Evolutionary conservation across 2,329 filamentous ascomycete genomes (phyloP), one percentile per base, ranked within the genome.

Genomic region (Westerdykella sp.): DNA sequence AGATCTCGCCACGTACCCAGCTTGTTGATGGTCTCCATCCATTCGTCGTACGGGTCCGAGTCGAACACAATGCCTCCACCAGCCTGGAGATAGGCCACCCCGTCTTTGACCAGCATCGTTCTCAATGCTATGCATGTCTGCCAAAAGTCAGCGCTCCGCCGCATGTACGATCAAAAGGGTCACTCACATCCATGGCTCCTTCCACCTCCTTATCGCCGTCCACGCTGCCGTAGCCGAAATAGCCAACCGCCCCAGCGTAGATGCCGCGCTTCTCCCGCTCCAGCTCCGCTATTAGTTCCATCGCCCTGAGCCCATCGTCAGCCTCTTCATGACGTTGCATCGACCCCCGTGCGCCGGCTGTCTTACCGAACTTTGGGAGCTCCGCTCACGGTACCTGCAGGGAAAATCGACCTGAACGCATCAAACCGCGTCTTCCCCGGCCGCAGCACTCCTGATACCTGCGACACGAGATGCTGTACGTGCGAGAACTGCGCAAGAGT

Each of bases 21-120:
- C 76, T 98, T 98, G 74, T 98, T 97, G 72, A 93, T 87, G 51
- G 94, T 96, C 78, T 97, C 88, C 69, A 91, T 80, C 75, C 90
- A 96, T 69, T 97, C 93, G 51, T 96, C 87, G 57, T 85, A 84
- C 28, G 78, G 85, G 62, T 95, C 90, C 34, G 87, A 94, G 68
- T 97, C 93, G 49, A 63, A 65, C 2, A 66, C 63, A 59, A 96
- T 95, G 23, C 90, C 90, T 30, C 90, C 90, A 12, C 85, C 81
- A 32, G 82, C 81, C 66, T 98, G 93, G 50, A 98, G 75, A 71
- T 96, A 97, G 3, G 89, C 91, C 44, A 93, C 77, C 1, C 87
- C 87, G 46, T 95, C 86, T 72, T 95, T 96, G 48, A 91, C 78
- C 60, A 96, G 69, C 93, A 98, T 98, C 5, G 93, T 98, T 36